Evolutionary conservation across 371 early-diverging fungal species (phyloP).

Genomic region (Lichtheimia corymbifera): DNA sequence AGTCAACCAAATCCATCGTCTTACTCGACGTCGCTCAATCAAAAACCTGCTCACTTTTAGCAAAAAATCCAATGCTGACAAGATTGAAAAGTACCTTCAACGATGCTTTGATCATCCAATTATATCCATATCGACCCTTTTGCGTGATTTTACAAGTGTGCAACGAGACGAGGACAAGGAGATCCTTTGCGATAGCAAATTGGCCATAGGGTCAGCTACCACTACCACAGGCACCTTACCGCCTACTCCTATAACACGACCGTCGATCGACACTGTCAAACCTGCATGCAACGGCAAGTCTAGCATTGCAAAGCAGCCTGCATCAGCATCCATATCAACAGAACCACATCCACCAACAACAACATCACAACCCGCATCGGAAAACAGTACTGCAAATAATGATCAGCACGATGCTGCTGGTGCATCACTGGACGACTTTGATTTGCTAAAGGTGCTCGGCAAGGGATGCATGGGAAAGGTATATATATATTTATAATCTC

Average conservation of each 20-base stretch:
- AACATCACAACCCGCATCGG: background rate
- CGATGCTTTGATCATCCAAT: constrained; percentile 44
- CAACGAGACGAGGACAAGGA: constrained; percentile 45
- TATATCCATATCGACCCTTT: constrained; percentile 36
- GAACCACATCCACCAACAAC: no score
- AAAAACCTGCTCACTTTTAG: constrained; percentile 28
- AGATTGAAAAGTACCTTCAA: constrained; percentile 45
- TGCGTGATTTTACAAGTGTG: constrained; percentile 47
- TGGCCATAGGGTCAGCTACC: constrained; percentile 9
- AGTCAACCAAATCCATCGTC: constrained; percentile 15
- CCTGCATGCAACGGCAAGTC: no score
- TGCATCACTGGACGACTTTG: constrained; percentile 50
- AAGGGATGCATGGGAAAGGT: constrained; percentile 79
- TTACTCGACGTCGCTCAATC: constrained; percentile 28
- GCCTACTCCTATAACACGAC: background rate
- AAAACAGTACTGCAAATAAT: background rate
- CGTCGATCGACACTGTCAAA: background rate
- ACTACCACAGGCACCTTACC: constrained; percentile 3
- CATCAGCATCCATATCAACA: background rate
- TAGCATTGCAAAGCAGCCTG: background rate
- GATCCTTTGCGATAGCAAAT: background rate
- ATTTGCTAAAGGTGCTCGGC: constrained; percentile 72
- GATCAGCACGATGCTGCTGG: constrained; percentile 3
- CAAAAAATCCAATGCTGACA: constrained; percentile 41
- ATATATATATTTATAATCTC: constrained; percentile 1